A percentile compares a stretch with the other conserved stretches of the same genome.
phyloP scores from a whole-genome alignment of 768 basidiomycete genomes.

The Coprinopsis cinerea region DNA sequence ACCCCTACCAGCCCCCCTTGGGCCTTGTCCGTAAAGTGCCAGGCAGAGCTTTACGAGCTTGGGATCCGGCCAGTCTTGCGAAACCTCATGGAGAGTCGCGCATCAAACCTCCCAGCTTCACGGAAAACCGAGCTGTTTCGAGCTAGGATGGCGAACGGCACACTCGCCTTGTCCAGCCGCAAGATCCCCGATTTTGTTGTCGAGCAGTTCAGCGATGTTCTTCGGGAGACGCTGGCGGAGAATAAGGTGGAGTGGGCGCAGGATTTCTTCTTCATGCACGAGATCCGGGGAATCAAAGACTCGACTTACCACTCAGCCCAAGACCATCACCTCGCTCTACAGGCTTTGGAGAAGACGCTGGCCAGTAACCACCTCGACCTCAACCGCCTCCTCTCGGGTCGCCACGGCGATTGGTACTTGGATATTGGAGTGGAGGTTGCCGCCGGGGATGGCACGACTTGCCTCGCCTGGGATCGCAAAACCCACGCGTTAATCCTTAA shows the following conservation, averaged over 20 bases:
- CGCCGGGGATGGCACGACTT: conserved; percentile 14
- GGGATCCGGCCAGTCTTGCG: conserved; percentile 2
- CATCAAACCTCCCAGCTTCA: not conserved
- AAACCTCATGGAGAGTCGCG: not conserved
- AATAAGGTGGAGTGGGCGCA: conserved; percentile 2
- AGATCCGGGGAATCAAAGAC: conserved; percentile 12
- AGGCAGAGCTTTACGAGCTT: not conserved
- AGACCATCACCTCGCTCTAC: not conserved
- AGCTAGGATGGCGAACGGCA: not conserved
- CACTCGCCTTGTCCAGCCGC: not conserved
- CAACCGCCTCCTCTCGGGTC: not conserved
- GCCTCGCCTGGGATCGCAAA: not conserved
- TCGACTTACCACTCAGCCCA: not conserved
- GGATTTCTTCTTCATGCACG: conserved; percentile 10
- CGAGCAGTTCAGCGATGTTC: not conserved
- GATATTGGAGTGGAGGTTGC: conserved; percentile 19
- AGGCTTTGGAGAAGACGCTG: conserved; percentile 2
- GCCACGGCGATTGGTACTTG: conserved; percentile 16
- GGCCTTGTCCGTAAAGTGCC: not conserved
- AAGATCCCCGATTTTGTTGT: not conserved
- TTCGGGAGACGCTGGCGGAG: not conserved
- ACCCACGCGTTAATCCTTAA: not conserved
- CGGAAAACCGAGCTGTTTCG: not conserved
- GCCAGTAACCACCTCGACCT: not conserved
- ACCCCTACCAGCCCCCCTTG: not conserved